phyloP scores from a whole-genome alignment of 148 eudicot species.

The Bassia scoparia region DNA sequence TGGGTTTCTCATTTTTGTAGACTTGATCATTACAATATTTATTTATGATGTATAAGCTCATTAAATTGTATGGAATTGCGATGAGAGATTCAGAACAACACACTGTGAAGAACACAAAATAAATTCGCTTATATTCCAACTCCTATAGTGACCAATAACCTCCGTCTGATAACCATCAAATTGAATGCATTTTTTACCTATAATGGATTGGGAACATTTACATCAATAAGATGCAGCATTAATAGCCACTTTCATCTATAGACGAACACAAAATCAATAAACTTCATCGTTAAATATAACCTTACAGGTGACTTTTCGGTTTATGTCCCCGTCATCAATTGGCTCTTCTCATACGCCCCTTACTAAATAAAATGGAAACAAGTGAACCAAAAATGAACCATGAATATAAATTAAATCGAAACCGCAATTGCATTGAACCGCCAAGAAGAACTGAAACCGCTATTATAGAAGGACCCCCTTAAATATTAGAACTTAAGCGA shows the following conservation, averaged over 20 bases:
- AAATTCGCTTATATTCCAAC: not conserved
- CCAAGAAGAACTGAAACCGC: no score
- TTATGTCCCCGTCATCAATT: slow-evolving; percentile 31
- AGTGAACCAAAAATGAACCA: no score
- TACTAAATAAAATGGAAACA: slow-evolving; percentile 18
- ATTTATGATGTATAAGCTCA: not conserved
- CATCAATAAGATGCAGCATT: not conserved
- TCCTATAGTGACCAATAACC: not conserved
- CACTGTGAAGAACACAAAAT: no score
- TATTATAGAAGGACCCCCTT: no score
- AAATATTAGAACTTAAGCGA: no score
- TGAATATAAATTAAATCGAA: no score
- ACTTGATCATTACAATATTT: slow-evolving; percentile 16
- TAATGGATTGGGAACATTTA: not conserved
- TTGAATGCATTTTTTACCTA: not conserved
- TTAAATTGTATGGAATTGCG: not conserved
- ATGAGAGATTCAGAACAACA: not conserved
- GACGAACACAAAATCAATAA: not conserved
- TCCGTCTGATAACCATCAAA: not conserved
- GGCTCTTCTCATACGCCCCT: slow-evolving; percentile 25
- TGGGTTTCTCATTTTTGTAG: not conserved
- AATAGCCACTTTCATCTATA: not conserved
- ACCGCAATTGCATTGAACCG: no score
- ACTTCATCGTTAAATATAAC: slow-evolving; percentile 1
- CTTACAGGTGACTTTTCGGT: slow-evolving; percentile 34